These are phyloP conservation scores for Seiridium unicorne DNA, from an alignment of 2,329 filamentous ascomycete species.

Conservation along the genomic window DNA sequence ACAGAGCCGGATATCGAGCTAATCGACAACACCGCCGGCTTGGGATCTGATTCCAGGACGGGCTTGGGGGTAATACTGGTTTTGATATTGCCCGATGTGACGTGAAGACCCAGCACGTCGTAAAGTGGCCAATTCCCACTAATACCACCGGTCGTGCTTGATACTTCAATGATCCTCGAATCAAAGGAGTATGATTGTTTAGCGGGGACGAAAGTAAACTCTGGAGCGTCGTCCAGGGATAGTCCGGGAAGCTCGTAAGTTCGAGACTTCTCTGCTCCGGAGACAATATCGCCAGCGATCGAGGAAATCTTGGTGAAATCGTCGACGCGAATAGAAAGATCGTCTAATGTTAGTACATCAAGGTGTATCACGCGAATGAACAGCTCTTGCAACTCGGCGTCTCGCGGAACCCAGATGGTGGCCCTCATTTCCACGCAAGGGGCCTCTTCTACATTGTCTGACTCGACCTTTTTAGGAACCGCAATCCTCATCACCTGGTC, in stretches of 20 bases:
- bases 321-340: slow-evolving; percentile 31
- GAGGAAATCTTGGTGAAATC: slow-evolving; percentile 34
- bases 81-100: slow-evolving; percentile 41
- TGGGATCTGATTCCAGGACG: slow-evolving; percentile 29
- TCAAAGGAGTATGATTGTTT: slow-evolving; percentile 38
- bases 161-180: slow-evolving; percentile 39
- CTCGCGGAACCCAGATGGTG: slow-evolving; percentile 45
- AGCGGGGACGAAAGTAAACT: slow-evolving; percentile 23
- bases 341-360: slow-evolving; percentile 37
- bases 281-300: slow-evolving; percentile 35
- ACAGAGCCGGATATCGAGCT: slow-evolving; percentile 43
- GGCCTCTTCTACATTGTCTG: slow-evolving; percentile 17
- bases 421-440: slow-evolving; percentile 48
- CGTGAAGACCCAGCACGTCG: slow-evolving; percentile 43
- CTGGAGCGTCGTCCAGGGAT: not conserved
- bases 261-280: slow-evolving; percentile 26
- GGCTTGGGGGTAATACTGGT: slow-evolving; percentile 40
- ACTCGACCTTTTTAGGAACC: slow-evolving; percentile 34
- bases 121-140: slow-evolving; percentile 50
- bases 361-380: slow-evolving; percentile 31
- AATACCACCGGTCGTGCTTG: slow-evolving; percentile 43
- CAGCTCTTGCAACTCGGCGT: slow-evolving; percentile 35
- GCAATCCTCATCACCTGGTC: slow-evolving; percentile 37
- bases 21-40: slow-evolving; percentile 39
- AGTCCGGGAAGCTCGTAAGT: slow-evolving; percentile 15